Evolutionary conservation across 2,329 filamentous ascomycete species (phyloP).

Genomic region (Penicillium vulpinum): DNA sequence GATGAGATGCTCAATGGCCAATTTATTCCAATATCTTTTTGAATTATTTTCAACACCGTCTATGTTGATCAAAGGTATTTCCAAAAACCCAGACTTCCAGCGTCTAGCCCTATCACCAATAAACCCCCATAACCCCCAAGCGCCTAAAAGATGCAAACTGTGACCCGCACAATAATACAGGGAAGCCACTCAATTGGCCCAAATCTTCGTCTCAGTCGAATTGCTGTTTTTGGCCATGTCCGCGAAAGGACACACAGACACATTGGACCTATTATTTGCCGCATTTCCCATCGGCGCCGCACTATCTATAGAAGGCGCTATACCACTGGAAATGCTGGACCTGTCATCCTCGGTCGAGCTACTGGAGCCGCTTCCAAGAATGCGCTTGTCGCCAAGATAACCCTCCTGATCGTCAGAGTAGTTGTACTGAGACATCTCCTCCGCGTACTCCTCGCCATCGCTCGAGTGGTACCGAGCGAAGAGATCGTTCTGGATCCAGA

Average conservation of each 20-base stretch:
- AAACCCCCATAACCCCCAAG: conserved; percentile 5
- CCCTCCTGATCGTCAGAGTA: conserved; percentile 60
- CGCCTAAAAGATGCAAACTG: conserved; percentile 15
- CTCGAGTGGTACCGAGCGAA: conserved; percentile 80
- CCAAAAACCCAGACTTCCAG: neutral
- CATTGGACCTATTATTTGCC: neutral
- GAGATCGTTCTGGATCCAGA: conserved; percentile 86
- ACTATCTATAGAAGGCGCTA: conserved; percentile 19
- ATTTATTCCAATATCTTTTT: neutral
- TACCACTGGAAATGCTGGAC: conserved; percentile 28
- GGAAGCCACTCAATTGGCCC: conserved; percentile 19
- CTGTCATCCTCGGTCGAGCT: conserved; percentile 34
- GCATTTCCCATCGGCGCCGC: conserved; percentile 7
- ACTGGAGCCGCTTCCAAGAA: conserved; percentile 41
- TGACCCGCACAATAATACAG: neutral
- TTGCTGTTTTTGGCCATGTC: conserved; percentile 23
- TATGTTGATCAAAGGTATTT: conserved; percentile 4
- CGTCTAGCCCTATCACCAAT: neutral
- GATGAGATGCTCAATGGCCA: neutral
- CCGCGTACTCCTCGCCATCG: conserved; percentile 63
- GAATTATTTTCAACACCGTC: neutral
- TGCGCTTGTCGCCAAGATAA: conserved; percentile 63
- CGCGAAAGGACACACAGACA: conserved; percentile 33
- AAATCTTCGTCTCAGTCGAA: conserved; percentile 34
- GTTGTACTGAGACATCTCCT: conserved; percentile 42